Conservation (phyloP, 179 eudicot species). For the Amaranthus tricolor region DNA sequence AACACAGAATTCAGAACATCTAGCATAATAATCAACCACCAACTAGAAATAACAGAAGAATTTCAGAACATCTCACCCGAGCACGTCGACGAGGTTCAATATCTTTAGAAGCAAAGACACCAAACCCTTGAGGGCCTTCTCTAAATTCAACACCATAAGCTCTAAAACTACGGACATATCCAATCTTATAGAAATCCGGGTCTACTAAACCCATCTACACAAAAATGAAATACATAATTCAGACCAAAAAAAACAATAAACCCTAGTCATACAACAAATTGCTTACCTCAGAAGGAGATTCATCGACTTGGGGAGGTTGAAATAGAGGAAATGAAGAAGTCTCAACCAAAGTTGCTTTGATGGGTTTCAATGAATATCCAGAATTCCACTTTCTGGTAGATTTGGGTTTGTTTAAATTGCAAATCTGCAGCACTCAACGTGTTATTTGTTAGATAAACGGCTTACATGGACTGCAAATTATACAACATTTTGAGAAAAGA, state of each 20-base stretch:
- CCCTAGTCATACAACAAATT: no score
- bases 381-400: constrained; percentile 3
- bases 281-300: constrained; percentile 43
- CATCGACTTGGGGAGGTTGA: constrained; percentile 39
- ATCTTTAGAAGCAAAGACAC: constrained; percentile 92
- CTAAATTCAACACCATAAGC: constrained; percentile 95
- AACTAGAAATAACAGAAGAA: background rate
- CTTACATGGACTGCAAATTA: no score
- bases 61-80: constrained; percentile 45
- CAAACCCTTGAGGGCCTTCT: constrained; percentile 97
- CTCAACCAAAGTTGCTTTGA: constrained; percentile 30
- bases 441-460: constrained; percentile 3
- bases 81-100: constrained; percentile 91
- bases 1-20: background rate
- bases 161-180: constrained; percentile 79
- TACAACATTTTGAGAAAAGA: background rate
- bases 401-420: constrained; percentile 21
- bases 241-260: background rate
- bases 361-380: constrained; percentile 16
- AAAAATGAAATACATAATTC: background rate
- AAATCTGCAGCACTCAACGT: constrained; percentile 17
- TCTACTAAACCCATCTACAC: constrained; percentile 74
- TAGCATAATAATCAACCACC: background rate
- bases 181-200: constrained; percentile 92
- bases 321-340: constrained; percentile 46